Evolutionary conservation across 805 yeast genomes (phyloP), one percentile per base, ranked within the genome.

Genomic region (Candida sonorensis): DNA sequence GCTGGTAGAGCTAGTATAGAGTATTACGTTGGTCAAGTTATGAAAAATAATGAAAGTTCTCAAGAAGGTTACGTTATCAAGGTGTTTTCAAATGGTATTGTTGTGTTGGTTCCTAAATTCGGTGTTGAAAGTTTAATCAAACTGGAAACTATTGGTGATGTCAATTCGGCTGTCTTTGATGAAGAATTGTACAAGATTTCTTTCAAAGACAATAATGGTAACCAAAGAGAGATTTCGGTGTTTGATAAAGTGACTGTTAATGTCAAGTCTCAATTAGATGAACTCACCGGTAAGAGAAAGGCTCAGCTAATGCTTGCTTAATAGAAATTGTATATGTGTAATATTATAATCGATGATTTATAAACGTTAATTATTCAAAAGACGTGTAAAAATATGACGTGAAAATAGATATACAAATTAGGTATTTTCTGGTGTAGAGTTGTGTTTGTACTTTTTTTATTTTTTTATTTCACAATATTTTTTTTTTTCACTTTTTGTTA

Each of bases 1-100:
- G 99, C 99, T 2, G 99, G 98, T 23, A 74, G 99, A 54, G 97
- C 98, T 14, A 83, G 95, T 54, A 85, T 92, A 40, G 98, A 92
- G 57, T 92, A 92, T 61, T 92, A 85, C 51, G 98, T 92, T 30
- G 99, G 99, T 7, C 97, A 92, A 63, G 96, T 90, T 26, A 82
- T 92, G 83, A 83, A 85, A 55, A 79, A 78, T 52, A 79, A 78
- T 46, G 87, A 84, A 50, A 66, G 81, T 23, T 66, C 67, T 11
- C 94, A 85, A 54, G 87, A 85, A 42, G 98, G 97, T 8, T 88
- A 85, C 48, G 80, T 88, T 18, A 87, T 90, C 51, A 83, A 85
- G 55, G 92, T 92, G 18, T 88, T 92, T 56, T 79, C 85, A 40
- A 92, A 92, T 55, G 98, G 98, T 57, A 75, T 92, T 42, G 97